A percentile compares a stretch with the other conserved stretches of the same genome.
Evolutionary conservation across 2,329 filamentous ascomycete species (phyloP).

Genomic region (Juglanconis juglandina): DNA sequence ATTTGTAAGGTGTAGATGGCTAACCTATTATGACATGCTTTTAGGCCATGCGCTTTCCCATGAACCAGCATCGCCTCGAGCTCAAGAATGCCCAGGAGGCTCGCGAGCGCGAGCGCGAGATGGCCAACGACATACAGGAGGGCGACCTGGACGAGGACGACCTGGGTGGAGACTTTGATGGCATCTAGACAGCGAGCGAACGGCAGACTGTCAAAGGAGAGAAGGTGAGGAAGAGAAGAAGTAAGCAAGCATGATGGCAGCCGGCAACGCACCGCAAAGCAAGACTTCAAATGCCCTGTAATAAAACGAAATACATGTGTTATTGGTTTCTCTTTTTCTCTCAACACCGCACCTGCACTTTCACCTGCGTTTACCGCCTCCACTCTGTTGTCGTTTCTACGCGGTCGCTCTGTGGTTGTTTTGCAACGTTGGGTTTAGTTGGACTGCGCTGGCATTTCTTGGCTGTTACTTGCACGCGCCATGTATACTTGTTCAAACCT

Average conservation of each 20-base stretch:
- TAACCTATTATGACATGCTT: constrained; percentile 20
- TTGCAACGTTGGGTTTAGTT: neutral
- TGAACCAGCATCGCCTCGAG: constrained; percentile 97
- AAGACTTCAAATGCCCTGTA: constrained; percentile 5
- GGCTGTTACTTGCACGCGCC: neutral
- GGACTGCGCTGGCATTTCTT: neutral
- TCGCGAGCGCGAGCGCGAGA: constrained; percentile 90
- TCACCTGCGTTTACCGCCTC: too few relatives aligned
- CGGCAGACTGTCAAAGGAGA: neutral
- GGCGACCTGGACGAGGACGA: constrained; percentile 96
- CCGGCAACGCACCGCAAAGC: neutral
- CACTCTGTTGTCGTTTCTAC: neutral
- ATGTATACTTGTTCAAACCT: neutral
- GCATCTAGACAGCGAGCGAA: constrained; percentile 60
- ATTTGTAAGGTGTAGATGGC: neutral
- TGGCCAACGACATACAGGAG: constrained; percentile 98
- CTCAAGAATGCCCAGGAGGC: constrained; percentile 98
- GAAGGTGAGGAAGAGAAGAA: neutral
- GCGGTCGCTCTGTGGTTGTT: neutral
- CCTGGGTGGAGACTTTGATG: constrained; percentile 91
- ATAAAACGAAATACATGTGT: constrained; percentile 12
- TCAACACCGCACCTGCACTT: neutral
- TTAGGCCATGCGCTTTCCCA: constrained; percentile 96
- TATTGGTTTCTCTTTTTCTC: neutral
- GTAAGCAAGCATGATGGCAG: neutral